phyloP scores from a whole-genome alignment of 2,329 filamentous ascomycete species.

The Colletotrichum tanaceti region DNA sequence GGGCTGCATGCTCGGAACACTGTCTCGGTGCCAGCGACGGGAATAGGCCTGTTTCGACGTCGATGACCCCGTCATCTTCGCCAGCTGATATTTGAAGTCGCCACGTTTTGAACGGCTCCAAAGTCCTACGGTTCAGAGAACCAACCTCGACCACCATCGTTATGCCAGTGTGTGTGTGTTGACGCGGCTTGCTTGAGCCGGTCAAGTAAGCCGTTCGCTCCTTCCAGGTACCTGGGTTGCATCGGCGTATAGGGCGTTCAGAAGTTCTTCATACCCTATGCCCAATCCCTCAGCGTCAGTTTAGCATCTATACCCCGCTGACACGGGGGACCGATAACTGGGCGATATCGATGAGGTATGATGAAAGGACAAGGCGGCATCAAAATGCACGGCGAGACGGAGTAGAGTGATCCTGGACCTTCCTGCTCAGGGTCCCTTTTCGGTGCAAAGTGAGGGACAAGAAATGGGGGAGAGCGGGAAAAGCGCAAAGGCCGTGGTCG shows the following conservation, averaged over 20 bases:
- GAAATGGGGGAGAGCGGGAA: conserved; percentile 23
- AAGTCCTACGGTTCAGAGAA: conserved; percentile 25
- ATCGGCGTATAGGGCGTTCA: background rate
- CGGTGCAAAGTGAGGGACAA: conserved; percentile 11
- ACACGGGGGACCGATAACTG: conserved; percentile 4
- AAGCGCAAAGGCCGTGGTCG: conserved; percentile 13
- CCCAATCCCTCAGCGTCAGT: conserved; percentile 17
- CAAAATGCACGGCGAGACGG: background rate
- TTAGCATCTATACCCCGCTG: background rate
- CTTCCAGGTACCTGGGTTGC: conserved; percentile 7
- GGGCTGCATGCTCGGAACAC: conserved; percentile 9
- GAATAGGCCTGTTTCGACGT: conserved; percentile 19
- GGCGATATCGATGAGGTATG: background rate
- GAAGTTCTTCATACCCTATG: conserved; percentile 23
- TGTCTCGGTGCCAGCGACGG: conserved; percentile 11
- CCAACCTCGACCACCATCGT: conserved; percentile 36
- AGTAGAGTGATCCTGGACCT: conserved; percentile 1
- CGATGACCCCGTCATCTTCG: conserved; percentile 9
- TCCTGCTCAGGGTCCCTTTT: background rate
- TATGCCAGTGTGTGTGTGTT: background rate
- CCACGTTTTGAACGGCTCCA: conserved; percentile 37
- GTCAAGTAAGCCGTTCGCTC: background rate
- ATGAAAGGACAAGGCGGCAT: background rate
- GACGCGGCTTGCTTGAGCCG: background rate
- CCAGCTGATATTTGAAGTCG: background rate